These are phyloP conservation scores for Aspergillus novofumigatus DNA, from an alignment of 2,329 filamentous ascomycete species.

Conservation along the genomic window DNA sequence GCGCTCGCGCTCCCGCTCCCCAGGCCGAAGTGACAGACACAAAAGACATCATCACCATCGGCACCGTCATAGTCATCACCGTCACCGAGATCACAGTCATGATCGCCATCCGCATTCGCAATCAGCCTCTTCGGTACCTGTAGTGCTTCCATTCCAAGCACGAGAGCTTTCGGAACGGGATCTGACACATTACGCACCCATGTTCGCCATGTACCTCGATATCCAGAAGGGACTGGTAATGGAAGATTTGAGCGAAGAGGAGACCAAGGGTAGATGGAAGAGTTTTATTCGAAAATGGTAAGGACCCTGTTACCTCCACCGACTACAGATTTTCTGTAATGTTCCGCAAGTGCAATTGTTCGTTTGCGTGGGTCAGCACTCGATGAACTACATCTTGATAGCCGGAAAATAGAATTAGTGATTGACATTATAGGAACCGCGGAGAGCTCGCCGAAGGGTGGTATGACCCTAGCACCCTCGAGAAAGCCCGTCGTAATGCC, in stretches of 20 bases:
- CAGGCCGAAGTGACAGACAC: slow-evolving; percentile 23
- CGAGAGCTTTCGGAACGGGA: slow-evolving; percentile 66
- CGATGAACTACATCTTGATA: not conserved
- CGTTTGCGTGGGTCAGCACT: not conserved
- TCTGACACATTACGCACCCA: slow-evolving; percentile 59
- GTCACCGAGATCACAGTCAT: slow-evolving; percentile 5
- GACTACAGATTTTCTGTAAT: not conserved
- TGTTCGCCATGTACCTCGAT: slow-evolving; percentile 82
- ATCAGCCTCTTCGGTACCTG: slow-evolving; percentile 12
- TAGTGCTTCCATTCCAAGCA: slow-evolving; percentile 62
- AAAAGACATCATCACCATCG: slow-evolving; percentile 29
- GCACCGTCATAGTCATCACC: slow-evolving; percentile 18
- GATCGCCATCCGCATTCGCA: slow-evolving; percentile 9
- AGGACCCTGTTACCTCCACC: slow-evolving; percentile 19
- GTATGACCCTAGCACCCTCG: slow-evolving; percentile 78
- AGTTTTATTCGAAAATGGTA: slow-evolving; percentile 87
- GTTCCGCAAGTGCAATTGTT: not conserved
- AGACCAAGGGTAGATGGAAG: slow-evolving; percentile 83
- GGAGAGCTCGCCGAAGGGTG: slow-evolving; percentile 83
- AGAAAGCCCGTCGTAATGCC: slow-evolving; percentile 43
- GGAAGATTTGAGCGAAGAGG: slow-evolving; percentile 66
- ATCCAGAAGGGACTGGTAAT: slow-evolving; percentile 77
- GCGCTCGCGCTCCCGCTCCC: slow-evolving; percentile 35
- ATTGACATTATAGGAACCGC: slow-evolving; percentile 66
- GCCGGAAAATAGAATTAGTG: slow-evolving; percentile 3